Evolutionary conservation across 192 early-diverging fungal genomes (phyloP).

Genomic region (Powellomyces hirtus): DNA sequence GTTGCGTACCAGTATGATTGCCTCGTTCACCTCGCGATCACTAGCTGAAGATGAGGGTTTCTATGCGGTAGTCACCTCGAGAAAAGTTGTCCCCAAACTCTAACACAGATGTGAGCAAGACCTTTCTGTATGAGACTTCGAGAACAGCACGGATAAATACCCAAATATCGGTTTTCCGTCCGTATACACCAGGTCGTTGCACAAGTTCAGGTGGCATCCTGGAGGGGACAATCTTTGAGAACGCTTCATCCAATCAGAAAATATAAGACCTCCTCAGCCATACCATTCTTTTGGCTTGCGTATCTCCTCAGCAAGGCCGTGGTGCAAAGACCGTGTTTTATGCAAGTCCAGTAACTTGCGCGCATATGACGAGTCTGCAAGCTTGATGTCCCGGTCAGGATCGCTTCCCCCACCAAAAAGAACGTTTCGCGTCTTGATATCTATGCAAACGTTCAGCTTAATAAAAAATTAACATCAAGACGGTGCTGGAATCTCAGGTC

Average conservation of each 20-base stretch:
- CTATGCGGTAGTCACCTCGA: constrained; percentile 13
- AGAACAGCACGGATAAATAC: neutral
- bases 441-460: neutral
- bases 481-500: too few species aligned
- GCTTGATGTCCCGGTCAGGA: constrained; percentile 27
- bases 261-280: constrained; percentile 15
- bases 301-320: neutral
- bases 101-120: neutral
- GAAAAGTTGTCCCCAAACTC: constrained; percentile 25
- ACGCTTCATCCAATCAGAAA: too few species aligned
- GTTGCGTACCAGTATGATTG: too few species aligned
- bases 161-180: constrained; percentile 33
- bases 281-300: neutral
- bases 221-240: neutral
- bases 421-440: constrained; percentile 28
- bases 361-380: constrained; percentile 27
- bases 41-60: neutral
- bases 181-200: constrained; percentile 27
- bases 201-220: constrained; percentile 29
- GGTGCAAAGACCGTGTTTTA: constrained; percentile 1
- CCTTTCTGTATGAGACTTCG: neutral
- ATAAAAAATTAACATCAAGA: too few species aligned
- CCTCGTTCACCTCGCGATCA: too few species aligned
- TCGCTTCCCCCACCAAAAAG: constrained; percentile 24
- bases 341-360: constrained; percentile 29